Evolutionary conservation across 1,284 basidiomycete genomes (phyloP).

Genomic region (Rhodotorula sp.): DNA sequence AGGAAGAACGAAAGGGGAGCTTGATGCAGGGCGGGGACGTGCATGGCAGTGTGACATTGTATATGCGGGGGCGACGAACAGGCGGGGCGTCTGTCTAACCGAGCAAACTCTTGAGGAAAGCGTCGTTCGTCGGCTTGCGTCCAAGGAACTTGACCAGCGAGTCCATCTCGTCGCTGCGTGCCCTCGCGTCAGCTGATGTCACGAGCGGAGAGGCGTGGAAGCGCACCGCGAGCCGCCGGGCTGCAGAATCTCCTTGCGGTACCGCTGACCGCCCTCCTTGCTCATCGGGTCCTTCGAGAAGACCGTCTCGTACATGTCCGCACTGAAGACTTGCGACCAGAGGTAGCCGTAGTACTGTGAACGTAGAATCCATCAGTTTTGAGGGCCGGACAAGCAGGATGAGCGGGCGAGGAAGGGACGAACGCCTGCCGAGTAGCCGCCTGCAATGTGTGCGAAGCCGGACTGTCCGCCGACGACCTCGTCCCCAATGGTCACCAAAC

Average conservation of each 20-base stretch:
- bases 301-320: constrained; percentile 76
- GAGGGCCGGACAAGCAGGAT: neutral
- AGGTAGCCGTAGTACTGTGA: constrained; percentile 60
- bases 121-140: constrained; percentile 68
- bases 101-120: constrained; percentile 64
- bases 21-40: neutral
- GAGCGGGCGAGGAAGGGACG: neutral
- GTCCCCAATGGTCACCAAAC: constrained; percentile 60
- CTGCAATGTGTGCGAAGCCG: constrained; percentile 63
- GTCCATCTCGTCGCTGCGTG: constrained; percentile 58
- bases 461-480: constrained; percentile 66
- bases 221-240: constrained; percentile 54
- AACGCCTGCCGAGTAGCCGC: constrained; percentile 12
- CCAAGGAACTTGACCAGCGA: constrained; percentile 71
- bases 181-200: neutral
- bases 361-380: too few relatives aligned
- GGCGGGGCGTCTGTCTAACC: neutral
- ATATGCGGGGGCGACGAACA: neutral
- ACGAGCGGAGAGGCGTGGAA: neutral
- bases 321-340: constrained; percentile 70
- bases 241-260: constrained; percentile 58
- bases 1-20: neutral
- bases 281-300: constrained; percentile 73
- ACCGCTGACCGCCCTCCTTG: constrained; percentile 56
- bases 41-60: neutral